These are phyloP conservation scores for Kuraishia cidri DNA, from an alignment of 805 yeast genomes.

Conservation along the genomic window DNA sequence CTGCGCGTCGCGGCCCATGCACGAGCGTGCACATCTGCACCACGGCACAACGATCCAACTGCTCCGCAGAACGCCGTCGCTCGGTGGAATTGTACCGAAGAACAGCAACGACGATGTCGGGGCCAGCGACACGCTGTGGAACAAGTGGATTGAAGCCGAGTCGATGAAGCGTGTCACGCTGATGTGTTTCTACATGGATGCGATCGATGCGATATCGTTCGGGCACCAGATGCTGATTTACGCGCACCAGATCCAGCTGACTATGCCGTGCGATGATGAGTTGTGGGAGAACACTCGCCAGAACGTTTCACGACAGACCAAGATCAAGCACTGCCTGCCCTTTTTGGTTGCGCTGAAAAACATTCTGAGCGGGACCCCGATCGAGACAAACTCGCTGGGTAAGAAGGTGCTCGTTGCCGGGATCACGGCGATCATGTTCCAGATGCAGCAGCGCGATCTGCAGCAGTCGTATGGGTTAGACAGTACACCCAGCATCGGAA, in stretches of 20 bases:
- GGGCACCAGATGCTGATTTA: slow-evolving; percentile 58
- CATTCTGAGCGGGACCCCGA: slow-evolving; percentile 42
- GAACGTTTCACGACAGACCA: slow-evolving; percentile 2
- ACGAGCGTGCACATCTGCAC: slow-evolving; percentile 78
- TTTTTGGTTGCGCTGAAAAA: slow-evolving; percentile 52
- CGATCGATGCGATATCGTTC: slow-evolving; percentile 68
- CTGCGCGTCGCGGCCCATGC: slow-evolving; percentile 56
- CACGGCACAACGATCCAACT: slow-evolving; percentile 50
- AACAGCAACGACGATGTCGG: slow-evolving; percentile 14
- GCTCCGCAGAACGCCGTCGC: slow-evolving; percentile 6
- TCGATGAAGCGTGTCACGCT: slow-evolving; percentile 69
- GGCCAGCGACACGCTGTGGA: slow-evolving; percentile 24
- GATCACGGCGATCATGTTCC: slow-evolving; percentile 54
- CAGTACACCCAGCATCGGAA: slow-evolving; percentile 13
- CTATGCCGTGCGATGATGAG: slow-evolving; percentile 55
- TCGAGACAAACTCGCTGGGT: slow-evolving; percentile 47
- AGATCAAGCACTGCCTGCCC: slow-evolving; percentile 23
- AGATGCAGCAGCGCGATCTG: slow-evolving; percentile 64
- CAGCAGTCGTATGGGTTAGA: slow-evolving; percentile 45
- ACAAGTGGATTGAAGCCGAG: slow-evolving; percentile 75
- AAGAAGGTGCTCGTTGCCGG: slow-evolving; percentile 63
- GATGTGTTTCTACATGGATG: slow-evolving; percentile 76
- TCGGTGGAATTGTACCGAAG: slow-evolving; percentile 10
- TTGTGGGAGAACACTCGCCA: slow-evolving; percentile 34
- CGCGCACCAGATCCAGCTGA: slow-evolving; percentile 51